phyloP scores from a whole-genome alignment of 345 rosid species.

The Psidium friedrichsthalianum region DNA sequence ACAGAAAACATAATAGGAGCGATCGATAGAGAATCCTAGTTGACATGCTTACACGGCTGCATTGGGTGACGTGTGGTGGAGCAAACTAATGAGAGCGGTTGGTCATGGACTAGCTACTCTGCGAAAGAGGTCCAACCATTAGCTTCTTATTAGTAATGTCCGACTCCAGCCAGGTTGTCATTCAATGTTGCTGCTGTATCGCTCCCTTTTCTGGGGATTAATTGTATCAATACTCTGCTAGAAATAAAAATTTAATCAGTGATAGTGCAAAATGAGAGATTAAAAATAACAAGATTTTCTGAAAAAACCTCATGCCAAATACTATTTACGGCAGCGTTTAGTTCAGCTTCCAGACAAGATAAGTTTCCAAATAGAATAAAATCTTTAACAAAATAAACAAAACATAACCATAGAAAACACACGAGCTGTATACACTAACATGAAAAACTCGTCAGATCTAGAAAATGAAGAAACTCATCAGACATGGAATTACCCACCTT shows the following conservation, averaged over 20 bases:
- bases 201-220: neutral
- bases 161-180: neutral
- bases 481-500: neutral
- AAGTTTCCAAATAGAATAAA: neutral
- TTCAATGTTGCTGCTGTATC: neutral
- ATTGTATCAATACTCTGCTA: neutral
- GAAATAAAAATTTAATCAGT: neutral
- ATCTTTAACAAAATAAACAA: neutral
- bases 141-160: neutral
- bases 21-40: neutral
- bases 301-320: neutral
- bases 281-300: neutral
- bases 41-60: neutral
- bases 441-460: neutral
- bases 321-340: neutral
- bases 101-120: neutral
- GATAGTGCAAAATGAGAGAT: neutral
- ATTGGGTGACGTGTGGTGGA: neutral
- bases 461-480: no score
- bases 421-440: neutral
- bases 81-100: neutral
- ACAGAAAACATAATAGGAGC: neutral
- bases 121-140: neutral
- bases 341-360: neutral
- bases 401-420: neutral